Conservation (phyloP, 2,329 filamentous ascomycete species). For the Fusarium sp. region DNA sequence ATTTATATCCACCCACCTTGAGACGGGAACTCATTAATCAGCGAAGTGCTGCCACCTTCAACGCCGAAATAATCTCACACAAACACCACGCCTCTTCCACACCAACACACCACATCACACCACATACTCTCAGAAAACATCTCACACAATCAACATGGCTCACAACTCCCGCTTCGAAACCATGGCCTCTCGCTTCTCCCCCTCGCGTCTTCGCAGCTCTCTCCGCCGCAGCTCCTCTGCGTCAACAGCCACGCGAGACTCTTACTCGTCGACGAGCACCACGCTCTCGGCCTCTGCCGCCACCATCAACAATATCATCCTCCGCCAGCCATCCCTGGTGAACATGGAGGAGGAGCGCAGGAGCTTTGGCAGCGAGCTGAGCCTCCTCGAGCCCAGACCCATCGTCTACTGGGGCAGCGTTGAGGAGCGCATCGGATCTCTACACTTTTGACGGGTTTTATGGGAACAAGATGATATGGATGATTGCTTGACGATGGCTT, state of each 20-base stretch:
- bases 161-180: conserved; percentile 59
- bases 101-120: not conserved
- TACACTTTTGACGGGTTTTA: conserved; percentile 38
- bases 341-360: conserved; percentile 68
- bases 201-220: conserved; percentile 62
- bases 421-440: conserved; percentile 67
- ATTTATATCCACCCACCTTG: not conserved
- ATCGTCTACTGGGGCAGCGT: conserved; percentile 73
- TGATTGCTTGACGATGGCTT: conserved; percentile 6
- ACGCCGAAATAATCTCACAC: not conserved
- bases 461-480: conserved; percentile 1
- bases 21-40: not conserved
- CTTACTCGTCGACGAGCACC: conserved; percentile 58
- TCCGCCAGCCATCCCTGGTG: conserved; percentile 68
- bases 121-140: not conserved
- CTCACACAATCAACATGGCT: conserved; percentile 25
- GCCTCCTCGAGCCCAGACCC: conserved; percentile 70
- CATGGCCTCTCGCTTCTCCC: conserved; percentile 64
- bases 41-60: not conserved
- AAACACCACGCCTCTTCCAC: not conserved
- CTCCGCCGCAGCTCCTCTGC: conserved; percentile 64
- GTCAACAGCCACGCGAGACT: conserved; percentile 48
- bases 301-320: conserved; percentile 70
- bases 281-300: conserved; percentile 59
- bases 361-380: conserved; percentile 64